A percentile compares a stretch with the other conserved stretches of the same genome.
These are phyloP conservation scores for Magnaporthales sp. DNA, from an alignment of 2,329 filamentous ascomycete species.

Conservation along the genomic window DNA sequence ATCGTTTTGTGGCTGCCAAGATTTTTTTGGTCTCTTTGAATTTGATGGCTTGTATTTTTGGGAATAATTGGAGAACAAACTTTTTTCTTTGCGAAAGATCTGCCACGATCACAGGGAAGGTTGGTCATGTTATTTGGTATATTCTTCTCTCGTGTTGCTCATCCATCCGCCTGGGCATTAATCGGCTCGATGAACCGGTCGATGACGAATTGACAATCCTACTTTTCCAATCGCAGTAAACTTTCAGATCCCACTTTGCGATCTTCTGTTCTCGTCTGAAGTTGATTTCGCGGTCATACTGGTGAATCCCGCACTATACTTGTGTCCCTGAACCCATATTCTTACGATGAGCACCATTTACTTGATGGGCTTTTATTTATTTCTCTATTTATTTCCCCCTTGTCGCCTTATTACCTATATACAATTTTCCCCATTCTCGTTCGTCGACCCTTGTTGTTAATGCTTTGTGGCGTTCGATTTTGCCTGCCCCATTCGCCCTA, in stretches of 20 bases:
- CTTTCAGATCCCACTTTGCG: not conserved
- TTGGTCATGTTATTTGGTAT: not conserved
- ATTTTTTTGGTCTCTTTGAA: not conserved
- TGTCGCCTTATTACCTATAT: too few relatives aligned
- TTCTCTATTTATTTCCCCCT: too few relatives aligned
- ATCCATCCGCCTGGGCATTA: not conserved
- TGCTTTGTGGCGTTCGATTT: too few relatives aligned
- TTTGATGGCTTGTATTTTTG: not conserved
- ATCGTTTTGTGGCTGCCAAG: not conserved
- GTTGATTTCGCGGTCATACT: not conserved
- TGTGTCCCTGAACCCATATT: not conserved
- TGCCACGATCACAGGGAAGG: not conserved
- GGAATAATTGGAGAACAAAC: not conserved
- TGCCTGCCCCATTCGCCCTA: too few relatives aligned
- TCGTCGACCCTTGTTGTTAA: too few relatives aligned
- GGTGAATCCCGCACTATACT: not conserved
- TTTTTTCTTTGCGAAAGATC: not conserved
- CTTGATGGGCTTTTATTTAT: too few relatives aligned
- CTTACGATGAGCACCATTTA: too few relatives aligned
- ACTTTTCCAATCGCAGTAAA: not conserved
- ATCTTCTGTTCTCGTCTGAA: not conserved
- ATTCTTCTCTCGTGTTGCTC: not conserved
- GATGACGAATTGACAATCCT: not conserved
- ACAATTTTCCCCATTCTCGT: too few relatives aligned
- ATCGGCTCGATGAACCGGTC: not conserved